These are phyloP conservation scores for Porcisia deanei DNA, from an alignment of 208 protist species.

Conservation along the genomic window DNA sequence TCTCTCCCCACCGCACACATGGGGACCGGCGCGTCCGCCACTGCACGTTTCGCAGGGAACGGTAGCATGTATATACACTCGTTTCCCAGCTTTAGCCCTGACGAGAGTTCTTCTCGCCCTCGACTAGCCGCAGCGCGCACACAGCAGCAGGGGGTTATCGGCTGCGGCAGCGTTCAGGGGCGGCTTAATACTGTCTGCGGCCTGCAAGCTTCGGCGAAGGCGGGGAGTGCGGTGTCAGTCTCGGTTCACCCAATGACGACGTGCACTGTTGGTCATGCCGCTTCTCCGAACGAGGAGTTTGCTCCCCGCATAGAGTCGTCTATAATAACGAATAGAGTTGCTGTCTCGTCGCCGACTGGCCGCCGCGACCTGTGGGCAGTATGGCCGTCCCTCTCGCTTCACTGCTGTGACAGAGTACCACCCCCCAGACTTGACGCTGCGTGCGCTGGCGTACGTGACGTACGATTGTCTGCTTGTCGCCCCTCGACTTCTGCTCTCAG, in stretches of 20 bases:
- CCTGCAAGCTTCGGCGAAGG: neutral
- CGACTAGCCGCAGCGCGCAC: constrained; percentile 7
- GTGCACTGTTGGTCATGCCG: neutral
- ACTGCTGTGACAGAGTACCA: constrained; percentile 12
- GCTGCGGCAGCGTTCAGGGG: neutral
- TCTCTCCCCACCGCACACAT: neutral
- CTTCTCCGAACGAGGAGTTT: neutral
- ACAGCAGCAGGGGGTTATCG: constrained; percentile 1
- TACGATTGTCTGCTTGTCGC: constrained; percentile 25
- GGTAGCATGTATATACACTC: constrained; percentile 1
- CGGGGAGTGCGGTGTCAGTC: neutral
- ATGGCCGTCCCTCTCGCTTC: constrained; percentile 21
- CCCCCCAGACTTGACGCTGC: constrained; percentile 33
- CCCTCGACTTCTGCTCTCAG: constrained; percentile 31
- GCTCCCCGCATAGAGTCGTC: neutral
- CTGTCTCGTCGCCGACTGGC: neutral
- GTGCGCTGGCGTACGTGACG: constrained; percentile 29
- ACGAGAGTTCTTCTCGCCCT: constrained; percentile 34
- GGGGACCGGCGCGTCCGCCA: neutral
- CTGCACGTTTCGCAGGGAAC: constrained; percentile 3
- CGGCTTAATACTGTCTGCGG: neutral
- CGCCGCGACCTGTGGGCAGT: constrained; percentile 19
- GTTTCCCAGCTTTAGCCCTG: neutral
- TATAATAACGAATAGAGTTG: neutral
- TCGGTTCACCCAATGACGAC: neutral